Evolutionary conservation across 768 basidiomycete species (phyloP).

Genomic region (Hygrocybe coccinea): DNA sequence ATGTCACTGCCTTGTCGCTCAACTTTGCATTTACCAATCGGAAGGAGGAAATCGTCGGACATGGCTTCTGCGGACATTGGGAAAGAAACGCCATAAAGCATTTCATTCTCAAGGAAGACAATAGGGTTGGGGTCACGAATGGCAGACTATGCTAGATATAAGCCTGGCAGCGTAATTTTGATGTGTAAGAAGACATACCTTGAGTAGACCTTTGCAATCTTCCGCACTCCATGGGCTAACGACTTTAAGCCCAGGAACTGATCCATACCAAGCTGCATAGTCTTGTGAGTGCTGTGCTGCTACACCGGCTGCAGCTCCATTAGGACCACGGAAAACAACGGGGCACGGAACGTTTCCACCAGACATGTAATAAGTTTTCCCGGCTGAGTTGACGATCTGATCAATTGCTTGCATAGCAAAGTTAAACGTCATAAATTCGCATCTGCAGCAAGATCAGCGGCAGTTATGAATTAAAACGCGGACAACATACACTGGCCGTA

Average conservation of each 20-base stretch:
- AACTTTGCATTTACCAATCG: slow-evolving; percentile 96
- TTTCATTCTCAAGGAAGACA: slow-evolving; percentile 99
- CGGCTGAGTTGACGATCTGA: slow-evolving; percentile 99
- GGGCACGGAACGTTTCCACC: slow-evolving; percentile 98
- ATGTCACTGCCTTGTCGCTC: slow-evolving; percentile 90
- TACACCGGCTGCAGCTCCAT: slow-evolving; percentile 96
- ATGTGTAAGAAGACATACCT: slow-evolving; percentile 46
- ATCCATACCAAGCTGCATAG: slow-evolving; percentile 92
- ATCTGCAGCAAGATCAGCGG: slow-evolving; percentile 42
- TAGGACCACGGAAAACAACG: slow-evolving; percentile 98
- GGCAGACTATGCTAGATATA: slow-evolving; percentile 54
- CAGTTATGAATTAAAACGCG: background rate
- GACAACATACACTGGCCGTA: slow-evolving; percentile 76
- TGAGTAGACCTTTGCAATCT: slow-evolving; percentile 97
- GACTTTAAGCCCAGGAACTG: slow-evolving; percentile 94
- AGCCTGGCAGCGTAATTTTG: background rate
- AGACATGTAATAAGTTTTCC: slow-evolving; percentile 99
- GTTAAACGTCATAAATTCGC: slow-evolving; percentile 99
- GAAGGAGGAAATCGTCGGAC: slow-evolving; percentile 91
- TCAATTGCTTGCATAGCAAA: slow-evolving; percentile 99
- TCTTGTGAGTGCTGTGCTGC: slow-evolving; percentile 97
- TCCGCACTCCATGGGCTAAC: slow-evolving; percentile 98
- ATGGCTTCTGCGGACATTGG: slow-evolving; percentile 93
- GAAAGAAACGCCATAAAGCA: slow-evolving; percentile 97
- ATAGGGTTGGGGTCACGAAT: slow-evolving; percentile 98